These are phyloP conservation scores for Globisporangium acanthophoron DNA, from an alignment of 352 stramenopile genomes.

Conservation along the genomic window DNA sequence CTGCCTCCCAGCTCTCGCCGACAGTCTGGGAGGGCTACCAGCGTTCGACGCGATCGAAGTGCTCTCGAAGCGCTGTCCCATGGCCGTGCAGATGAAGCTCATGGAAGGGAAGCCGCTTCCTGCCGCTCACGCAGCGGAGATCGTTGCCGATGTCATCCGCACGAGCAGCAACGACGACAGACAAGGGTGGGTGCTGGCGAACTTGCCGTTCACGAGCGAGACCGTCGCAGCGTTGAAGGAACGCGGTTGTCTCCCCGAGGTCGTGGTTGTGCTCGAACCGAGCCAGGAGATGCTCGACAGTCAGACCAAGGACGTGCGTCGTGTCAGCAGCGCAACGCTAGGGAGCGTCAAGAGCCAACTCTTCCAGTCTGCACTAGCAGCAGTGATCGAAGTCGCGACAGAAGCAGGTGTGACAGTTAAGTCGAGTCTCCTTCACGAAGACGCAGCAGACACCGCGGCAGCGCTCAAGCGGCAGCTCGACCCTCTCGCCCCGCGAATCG, in stretches of 20 bases:
- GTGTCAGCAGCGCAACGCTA: constrained; percentile 8
- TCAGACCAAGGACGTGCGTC: constrained; percentile 12
- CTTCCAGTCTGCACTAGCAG: constrained; percentile 20
- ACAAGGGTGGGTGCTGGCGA: constrained; percentile 41
- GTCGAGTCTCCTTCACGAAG: constrained; percentile 7
- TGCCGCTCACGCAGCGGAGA: constrained; percentile 12
- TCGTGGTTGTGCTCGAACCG: constrained; percentile 37
- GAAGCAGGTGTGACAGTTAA: constrained; percentile 4
- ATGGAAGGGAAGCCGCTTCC: constrained; percentile 30
- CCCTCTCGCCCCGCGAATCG: constrained; percentile 35
- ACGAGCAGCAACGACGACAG: neutral
- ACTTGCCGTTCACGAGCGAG: constrained; percentile 36
- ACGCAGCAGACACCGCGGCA: constrained; percentile 22
- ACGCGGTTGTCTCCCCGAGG: constrained; percentile 40
- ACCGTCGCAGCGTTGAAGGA: constrained; percentile 30
- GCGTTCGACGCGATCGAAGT: constrained; percentile 24
- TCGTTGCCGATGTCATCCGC: constrained; percentile 20
- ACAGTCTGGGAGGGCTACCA: constrained; percentile 2
- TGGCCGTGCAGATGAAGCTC: constrained; percentile 32
- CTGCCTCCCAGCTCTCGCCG: neutral
- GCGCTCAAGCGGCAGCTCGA: constrained; percentile 28
- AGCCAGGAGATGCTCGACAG: constrained; percentile 13
- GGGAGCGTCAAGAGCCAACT: constrained; percentile 20
- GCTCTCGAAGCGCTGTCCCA: constrained; percentile 20
- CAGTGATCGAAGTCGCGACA: constrained; percentile 13